These are phyloP conservation scores for Citrus maxima DNA, from an alignment of 345 rosid genomes.

Conservation along the genomic window DNA sequence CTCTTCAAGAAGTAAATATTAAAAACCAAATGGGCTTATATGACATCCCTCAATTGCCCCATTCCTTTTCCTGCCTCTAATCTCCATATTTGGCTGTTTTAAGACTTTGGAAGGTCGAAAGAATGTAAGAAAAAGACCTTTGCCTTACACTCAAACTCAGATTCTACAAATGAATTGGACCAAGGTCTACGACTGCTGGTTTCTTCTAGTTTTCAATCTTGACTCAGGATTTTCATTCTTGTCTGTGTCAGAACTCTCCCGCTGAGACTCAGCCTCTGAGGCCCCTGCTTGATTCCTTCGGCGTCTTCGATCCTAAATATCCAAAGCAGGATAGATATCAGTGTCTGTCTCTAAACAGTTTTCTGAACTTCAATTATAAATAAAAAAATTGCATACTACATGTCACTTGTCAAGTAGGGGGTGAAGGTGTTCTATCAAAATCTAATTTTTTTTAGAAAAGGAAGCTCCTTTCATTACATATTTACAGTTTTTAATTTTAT, in stretches of 20 bases:
- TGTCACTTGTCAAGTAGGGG: background rate
- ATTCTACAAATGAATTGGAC: constrained; percentile 8
- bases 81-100: constrained; percentile 2
- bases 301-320: constrained; percentile 70
- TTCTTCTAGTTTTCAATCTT: constrained; percentile 23
- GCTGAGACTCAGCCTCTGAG: constrained; percentile 34
- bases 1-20: constrained; percentile 7
- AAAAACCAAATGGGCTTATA: background rate
- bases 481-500: background rate
- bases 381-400: constrained; percentile 3
- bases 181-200: constrained; percentile 6
- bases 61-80: background rate
- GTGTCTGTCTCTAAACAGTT: background rate
- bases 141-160: background rate
- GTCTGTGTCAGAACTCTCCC: constrained; percentile 45
- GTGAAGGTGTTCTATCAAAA: background rate
- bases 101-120: constrained; percentile 7
- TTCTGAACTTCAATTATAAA: background rate
- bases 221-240: constrained; percentile 40
- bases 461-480: background rate
- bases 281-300: constrained; percentile 46
- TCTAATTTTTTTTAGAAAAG: background rate
- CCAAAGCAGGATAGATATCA: constrained; percentile 1
- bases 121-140: constrained; percentile 8
- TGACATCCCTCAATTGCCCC: constrained; percentile 2